A percentile compares a stretch with the other conserved stretches of the same genome.
phyloP scores from a whole-genome alignment of 352 stramenopile genomes.

The Hyaloperonospora arabidopsidis region DNA sequence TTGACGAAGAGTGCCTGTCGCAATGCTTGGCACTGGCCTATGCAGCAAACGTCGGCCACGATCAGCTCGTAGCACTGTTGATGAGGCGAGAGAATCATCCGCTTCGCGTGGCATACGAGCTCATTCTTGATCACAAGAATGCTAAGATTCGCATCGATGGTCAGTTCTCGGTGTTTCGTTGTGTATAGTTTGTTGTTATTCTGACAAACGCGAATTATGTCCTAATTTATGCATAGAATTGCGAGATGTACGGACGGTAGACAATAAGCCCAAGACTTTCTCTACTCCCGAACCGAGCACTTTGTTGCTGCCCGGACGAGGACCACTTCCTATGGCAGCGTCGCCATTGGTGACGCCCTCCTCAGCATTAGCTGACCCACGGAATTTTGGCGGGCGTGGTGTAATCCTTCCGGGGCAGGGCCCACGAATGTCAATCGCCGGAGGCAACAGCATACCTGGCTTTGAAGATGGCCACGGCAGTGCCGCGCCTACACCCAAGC shows the following conservation, averaged over 20 bases:
- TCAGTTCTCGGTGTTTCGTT: conserved; percentile 8
- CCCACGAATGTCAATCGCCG: conserved; percentile 20
- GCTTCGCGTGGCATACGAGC: conserved; percentile 93
- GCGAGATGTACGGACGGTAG: conserved; percentile 56
- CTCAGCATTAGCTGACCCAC: conserved; percentile 30
- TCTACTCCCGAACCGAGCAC: conserved; percentile 54
- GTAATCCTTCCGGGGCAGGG: conserved; percentile 25
- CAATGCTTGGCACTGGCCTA: conserved; percentile 57
- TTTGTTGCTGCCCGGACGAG: conserved; percentile 59
- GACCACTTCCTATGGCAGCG: conserved; percentile 71
- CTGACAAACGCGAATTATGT: background rate
- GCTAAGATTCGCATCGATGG: conserved; percentile 89
- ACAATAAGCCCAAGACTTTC: conserved; percentile 77
- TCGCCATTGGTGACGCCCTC: conserved; percentile 69
- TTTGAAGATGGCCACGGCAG: conserved; percentile 34
- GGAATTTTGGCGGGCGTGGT: conserved; percentile 58
- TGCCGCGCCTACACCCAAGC: conserved; percentile 41
- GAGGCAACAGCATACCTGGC: conserved; percentile 21
- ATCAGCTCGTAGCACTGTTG: conserved; percentile 51
- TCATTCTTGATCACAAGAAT: conserved; percentile 97
- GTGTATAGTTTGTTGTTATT: background rate
- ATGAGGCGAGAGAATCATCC: conserved; percentile 54
- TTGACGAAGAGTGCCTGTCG: conserved; percentile 65
- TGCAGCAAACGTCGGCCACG: conserved; percentile 36
- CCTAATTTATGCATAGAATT: conserved; percentile 36